A percentile compares a stretch with the other conserved stretches of the same genome.
These are phyloP conservation scores for Melastoma candidum DNA, from an alignment of 441 rosid species.

Conservation along the genomic window DNA sequence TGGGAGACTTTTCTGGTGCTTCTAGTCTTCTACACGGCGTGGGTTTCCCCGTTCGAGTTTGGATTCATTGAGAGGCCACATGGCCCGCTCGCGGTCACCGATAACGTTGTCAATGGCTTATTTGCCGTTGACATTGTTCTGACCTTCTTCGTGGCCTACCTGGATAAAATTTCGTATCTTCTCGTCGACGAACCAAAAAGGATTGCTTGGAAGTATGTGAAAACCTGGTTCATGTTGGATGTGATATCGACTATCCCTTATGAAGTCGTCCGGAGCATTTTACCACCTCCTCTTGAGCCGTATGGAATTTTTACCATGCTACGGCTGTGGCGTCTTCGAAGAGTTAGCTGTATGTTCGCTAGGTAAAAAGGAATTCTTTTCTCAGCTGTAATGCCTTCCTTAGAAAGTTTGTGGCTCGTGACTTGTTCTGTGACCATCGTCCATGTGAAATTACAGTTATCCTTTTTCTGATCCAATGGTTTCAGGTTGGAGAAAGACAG, in stretches of 20 bases:
- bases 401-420: neutral
- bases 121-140: conserved; percentile 60
- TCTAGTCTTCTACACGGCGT: conserved; percentile 74
- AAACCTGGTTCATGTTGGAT: conserved; percentile 54
- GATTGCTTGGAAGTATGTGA: conserved; percentile 54
- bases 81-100: conserved; percentile 34
- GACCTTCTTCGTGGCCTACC: conserved; percentile 80
- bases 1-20: conserved; percentile 70
- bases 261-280: conserved; percentile 33
- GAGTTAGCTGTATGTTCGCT: conserved; percentile 63
- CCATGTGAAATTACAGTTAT: neutral
- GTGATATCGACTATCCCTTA: conserved; percentile 66
- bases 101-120: conserved; percentile 55
- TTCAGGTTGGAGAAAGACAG: conserved; percentile 76
- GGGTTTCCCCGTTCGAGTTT: conserved; percentile 89
- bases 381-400: neutral
- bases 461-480: neutral
- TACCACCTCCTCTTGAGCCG: conserved; percentile 41
- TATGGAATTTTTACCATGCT: conserved; percentile 70
- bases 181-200: conserved; percentile 46
- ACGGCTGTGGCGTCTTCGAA: conserved; percentile 89
- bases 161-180: conserved; percentile 56
- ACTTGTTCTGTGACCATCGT: neutral
- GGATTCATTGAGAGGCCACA: conserved; percentile 47
- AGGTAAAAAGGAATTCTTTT: conserved; percentile 26